A percentile compares a stretch with the other conserved stretches of the same genome.
These are phyloP conservation scores for Fusarium chlamydosporum DNA, from an alignment of 2,329 filamentous ascomycete species.

Conservation along the genomic window DNA sequence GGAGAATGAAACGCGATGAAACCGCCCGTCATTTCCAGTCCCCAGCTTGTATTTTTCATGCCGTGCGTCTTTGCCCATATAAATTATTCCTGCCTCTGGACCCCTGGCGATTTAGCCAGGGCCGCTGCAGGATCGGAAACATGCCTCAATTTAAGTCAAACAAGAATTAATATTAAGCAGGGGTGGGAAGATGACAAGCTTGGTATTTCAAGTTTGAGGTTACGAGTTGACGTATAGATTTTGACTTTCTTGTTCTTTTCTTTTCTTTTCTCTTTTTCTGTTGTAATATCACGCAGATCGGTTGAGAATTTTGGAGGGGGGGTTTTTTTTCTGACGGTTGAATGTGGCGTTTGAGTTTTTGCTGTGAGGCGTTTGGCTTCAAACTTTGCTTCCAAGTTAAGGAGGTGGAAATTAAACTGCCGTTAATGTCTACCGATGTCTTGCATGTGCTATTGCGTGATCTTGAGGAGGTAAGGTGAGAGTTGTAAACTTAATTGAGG, in stretches of 20 bases:
- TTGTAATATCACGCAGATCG: background rate
- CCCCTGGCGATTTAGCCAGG: constrained; percentile 21
- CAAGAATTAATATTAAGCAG: constrained; percentile 27
- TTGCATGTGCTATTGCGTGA: constrained; percentile 8
- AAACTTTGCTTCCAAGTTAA: constrained; percentile 3
- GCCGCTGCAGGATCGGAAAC: constrained; percentile 41
- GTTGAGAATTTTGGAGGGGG: constrained; percentile 7
- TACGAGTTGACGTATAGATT: constrained; percentile 5
- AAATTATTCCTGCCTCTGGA: constrained; percentile 16
- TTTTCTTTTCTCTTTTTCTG: background rate
- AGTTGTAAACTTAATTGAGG: constrained; percentile 1
- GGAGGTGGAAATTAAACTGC: constrained; percentile 20
- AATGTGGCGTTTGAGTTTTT: constrained; percentile 30
- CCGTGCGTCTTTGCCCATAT: constrained; percentile 18
- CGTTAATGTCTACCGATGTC: background rate
- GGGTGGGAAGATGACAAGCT: background rate
- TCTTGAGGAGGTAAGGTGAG: background rate
- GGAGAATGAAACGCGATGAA: constrained; percentile 42
- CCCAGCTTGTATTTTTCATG: constrained; percentile 22
- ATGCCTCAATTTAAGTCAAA: constrained; percentile 41
- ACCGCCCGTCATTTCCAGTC: constrained; percentile 33
- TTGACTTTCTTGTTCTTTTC: background rate
- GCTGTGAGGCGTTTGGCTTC: constrained; percentile 15
- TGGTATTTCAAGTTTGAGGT: constrained; percentile 4
- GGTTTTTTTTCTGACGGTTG: constrained; percentile 11